Conservation (phyloP, 2,329 filamentous ascomycete species). For the Venturia aucupariae region DNA sequence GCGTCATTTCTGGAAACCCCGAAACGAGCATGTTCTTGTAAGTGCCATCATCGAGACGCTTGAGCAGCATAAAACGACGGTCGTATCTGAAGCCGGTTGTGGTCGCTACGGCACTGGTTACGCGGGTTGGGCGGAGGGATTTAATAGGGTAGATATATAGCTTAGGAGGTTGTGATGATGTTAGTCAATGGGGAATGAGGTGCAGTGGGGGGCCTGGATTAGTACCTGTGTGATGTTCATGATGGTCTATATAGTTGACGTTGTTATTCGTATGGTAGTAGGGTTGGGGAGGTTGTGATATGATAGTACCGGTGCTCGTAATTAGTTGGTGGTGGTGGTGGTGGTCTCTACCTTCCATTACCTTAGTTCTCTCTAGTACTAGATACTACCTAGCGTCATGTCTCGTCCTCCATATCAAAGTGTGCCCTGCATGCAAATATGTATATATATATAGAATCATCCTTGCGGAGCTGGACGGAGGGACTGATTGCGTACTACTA, state of each 20-base stretch:
- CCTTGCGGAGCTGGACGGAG: background rate
- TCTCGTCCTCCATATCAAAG: no score
- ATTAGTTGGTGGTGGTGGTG: no score
- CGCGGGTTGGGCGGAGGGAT: slow-evolving; percentile 32
- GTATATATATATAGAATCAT: no score
- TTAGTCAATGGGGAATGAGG: slow-evolving; percentile 5
- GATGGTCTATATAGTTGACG: background rate
- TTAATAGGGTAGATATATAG: slow-evolving; percentile 42
- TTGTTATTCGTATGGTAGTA: background rate
- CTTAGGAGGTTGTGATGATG: slow-evolving; percentile 21
- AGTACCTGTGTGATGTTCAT: slow-evolving; percentile 28
- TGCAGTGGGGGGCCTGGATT: background rate
- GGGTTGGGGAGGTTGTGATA: background rate
- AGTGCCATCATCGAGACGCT: slow-evolving; percentile 26
- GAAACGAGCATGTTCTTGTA: slow-evolving; percentile 35
- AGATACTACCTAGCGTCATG: no score
- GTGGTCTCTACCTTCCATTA: no score
- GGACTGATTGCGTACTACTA: background rate
- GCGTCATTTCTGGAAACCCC: slow-evolving; percentile 30
- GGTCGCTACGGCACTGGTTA: slow-evolving; percentile 31
- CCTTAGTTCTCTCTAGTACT: no score
- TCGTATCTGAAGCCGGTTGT: slow-evolving; percentile 38
- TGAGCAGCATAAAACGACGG: slow-evolving; percentile 33
- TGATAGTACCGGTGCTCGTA: no score
- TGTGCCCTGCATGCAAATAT: no score